Evolutionary conservation across 1,284 basidiomycete genomes (phyloP).

Genomic region (Ustilago hordei): DNA sequence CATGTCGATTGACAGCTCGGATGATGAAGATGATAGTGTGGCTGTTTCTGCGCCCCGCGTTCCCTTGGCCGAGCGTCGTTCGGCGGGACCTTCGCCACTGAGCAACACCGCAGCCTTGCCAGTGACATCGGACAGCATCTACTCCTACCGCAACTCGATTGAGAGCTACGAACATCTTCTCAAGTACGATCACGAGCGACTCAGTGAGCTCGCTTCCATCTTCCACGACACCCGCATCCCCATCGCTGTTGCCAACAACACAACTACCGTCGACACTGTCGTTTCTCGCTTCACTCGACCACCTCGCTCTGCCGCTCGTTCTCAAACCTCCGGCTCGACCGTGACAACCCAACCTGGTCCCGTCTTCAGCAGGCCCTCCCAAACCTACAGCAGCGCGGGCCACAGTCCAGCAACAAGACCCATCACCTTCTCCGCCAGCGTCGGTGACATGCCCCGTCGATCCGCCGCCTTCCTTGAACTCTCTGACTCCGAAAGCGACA

Average conservation of each 20-base stretch:
- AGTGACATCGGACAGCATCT: conserved; percentile 12
- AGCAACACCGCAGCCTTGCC: background rate
- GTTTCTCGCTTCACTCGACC: conserved; percentile 6
- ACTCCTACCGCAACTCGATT: conserved; percentile 36
- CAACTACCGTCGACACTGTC: background rate
- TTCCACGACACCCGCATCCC: conserved; percentile 9
- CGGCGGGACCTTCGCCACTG: conserved; percentile 4
- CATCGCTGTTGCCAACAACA: background rate
- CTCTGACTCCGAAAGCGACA: conserved; percentile 40
- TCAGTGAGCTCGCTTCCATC: conserved; percentile 41
- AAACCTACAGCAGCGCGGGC: background rate
- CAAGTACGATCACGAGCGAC: conserved; percentile 22
- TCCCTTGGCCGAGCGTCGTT: conserved; percentile 1
- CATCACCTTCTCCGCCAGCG: conserved; percentile 7
- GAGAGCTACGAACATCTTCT: conserved; percentile 44
- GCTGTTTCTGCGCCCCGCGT: background rate
- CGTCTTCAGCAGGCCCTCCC: background rate
- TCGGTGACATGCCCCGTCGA: conserved; percentile 17
- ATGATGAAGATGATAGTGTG: conserved; percentile 31
- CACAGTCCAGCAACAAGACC: background rate
- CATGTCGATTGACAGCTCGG: conserved; percentile 55
- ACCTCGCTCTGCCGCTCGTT: conserved; percentile 14
- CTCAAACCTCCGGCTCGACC: conserved; percentile 11
- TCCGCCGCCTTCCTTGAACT: conserved; percentile 42
- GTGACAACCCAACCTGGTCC: background rate